phyloP scores from a whole-genome alignment of 352 stramenopile genomes.

The Halophytophthora polymorphica region DNA sequence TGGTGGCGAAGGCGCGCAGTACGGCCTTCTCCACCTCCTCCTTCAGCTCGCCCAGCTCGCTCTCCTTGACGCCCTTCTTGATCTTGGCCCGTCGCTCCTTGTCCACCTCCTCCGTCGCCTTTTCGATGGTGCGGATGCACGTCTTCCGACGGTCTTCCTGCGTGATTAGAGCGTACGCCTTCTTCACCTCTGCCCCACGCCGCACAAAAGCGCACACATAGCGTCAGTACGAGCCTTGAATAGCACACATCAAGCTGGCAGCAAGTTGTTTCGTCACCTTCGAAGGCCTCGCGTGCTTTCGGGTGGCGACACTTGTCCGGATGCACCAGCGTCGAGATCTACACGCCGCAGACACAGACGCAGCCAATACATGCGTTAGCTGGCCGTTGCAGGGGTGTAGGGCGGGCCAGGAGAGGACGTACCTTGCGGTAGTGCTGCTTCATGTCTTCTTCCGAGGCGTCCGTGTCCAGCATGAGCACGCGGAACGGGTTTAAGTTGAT shows the following conservation, averaged over 20 bases:
- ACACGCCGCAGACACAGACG: not conserved
- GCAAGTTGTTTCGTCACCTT: conserved; percentile 45
- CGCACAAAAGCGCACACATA: conserved; percentile 2
- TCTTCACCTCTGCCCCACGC: conserved; percentile 64
- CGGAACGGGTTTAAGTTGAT: conserved; percentile 89
- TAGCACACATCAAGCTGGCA: not conserved
- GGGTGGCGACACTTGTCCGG: conserved; percentile 79
- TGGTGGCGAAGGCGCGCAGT: conserved; percentile 80
- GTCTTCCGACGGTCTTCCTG: conserved; percentile 84
- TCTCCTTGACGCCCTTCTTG: conserved; percentile 81
- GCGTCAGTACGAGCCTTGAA: not conserved
- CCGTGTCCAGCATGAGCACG: conserved; percentile 85
- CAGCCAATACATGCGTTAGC: not conserved
- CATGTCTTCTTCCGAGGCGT: conserved; percentile 87
- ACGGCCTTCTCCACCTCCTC: conserved; percentile 74
- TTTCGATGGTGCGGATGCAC: conserved; percentile 77
- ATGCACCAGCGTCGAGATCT: conserved; percentile 88
- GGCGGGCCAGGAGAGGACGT: not conserved
- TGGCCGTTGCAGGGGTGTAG: too few species aligned
- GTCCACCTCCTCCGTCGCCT: conserved; percentile 56
- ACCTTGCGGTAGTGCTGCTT: conserved; percentile 90
- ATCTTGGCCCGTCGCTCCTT: conserved; percentile 73
- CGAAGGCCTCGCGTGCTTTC: conserved; percentile 80
- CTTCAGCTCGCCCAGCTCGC: conserved; percentile 54
- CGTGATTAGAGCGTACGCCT: conserved; percentile 80